Evolutionary conservation across 2,329 filamentous ascomycete genomes (phyloP), one percentile per base, ranked within the genome.

Genomic region (Mariannaea sp.): DNA sequence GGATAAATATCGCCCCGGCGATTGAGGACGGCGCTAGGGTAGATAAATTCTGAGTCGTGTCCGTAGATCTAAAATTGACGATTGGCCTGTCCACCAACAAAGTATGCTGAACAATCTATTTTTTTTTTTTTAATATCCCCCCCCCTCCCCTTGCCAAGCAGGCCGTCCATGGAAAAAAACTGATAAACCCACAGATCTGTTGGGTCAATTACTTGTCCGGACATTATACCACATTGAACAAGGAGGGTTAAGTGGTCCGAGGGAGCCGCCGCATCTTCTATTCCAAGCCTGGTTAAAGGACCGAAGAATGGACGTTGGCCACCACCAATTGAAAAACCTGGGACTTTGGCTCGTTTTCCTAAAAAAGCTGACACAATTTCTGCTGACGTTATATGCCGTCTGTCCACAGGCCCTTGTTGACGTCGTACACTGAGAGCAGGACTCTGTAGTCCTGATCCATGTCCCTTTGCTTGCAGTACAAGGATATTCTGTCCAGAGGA

Each of bases 401-500:
- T 14, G 30, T 33, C 61, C 61, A 64, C 1, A 13, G 13, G 14
- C 56, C 50, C 8, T 41, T n/a, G 5, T 29, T 20, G 10, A 64
- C 46, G 10, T 20, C 38, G 26, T 57, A 64, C 44, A 59, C 55
- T 4, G 61, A 62, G 5, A 62, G 7, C 8, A 63, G 49, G 24
- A 48, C 45, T 14, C 53, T 65, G 7, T 45, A 16, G 20, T 49
- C 49, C 0, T 45, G 16, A 24, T 49, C 49, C 0, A 48, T 19
- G 1, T 39, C 49, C 17, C 46, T 26, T 22, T 48, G 45, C 49
- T 58, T 65, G 26, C 59, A 51, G 14, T 55, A 61, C 19, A 64
- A 24, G 19, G 48, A 22, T 22, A 64, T 62, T 26, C 44, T 57
- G 24, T 64, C 57, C 48, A 62, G 49, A 4, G 61, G 61, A n/a